These are phyloP conservation scores for Claviceps sp. DNA, from an alignment of 2,329 filamentous ascomycete genomes.

Conservation along the genomic window DNA sequence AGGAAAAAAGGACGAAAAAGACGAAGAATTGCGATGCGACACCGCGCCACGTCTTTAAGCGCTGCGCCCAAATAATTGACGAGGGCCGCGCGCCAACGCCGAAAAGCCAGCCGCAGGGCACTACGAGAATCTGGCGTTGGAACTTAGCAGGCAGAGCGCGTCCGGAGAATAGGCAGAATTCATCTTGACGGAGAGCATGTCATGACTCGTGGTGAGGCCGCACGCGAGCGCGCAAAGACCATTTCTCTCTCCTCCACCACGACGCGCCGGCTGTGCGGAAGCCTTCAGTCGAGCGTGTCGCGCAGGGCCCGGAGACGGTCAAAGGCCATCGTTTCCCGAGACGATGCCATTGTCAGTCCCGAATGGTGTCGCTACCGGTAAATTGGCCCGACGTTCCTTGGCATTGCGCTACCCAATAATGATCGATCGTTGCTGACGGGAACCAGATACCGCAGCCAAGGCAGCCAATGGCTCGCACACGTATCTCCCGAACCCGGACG, in stretches of 20 bases:
- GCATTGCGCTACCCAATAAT: not conserved
- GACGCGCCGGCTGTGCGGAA: constrained; percentile 7
- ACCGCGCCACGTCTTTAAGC: not conserved
- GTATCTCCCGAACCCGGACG: constrained; percentile 45
- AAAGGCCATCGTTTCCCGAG: constrained; percentile 4
- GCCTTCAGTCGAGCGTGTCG: constrained; percentile 4
- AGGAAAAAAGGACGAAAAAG: too few relatives aligned
- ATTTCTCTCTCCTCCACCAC: constrained; percentile 6
- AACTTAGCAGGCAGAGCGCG: not conserved
- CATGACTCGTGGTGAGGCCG: constrained; percentile 2
- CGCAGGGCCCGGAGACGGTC: not conserved
- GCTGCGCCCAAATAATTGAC: not conserved
- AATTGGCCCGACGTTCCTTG: not conserved
- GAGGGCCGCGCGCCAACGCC: not conserved
- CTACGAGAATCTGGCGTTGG: not conserved
- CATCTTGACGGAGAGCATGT: not conserved
- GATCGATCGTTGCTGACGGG: not conserved
- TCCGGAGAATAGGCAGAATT: not conserved
- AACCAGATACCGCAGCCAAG: not conserved
- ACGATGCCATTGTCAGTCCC: not conserved
- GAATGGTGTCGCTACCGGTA: constrained; percentile 7
- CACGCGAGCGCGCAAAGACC: not conserved
- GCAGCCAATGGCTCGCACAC: constrained; percentile 18
- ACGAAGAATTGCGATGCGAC: too few relatives aligned
- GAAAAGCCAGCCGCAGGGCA: not conserved